Evolutionary conservation across 768 basidiomycete genomes (phyloP).

Genomic region (Phlegmacium glaucopus): DNA sequence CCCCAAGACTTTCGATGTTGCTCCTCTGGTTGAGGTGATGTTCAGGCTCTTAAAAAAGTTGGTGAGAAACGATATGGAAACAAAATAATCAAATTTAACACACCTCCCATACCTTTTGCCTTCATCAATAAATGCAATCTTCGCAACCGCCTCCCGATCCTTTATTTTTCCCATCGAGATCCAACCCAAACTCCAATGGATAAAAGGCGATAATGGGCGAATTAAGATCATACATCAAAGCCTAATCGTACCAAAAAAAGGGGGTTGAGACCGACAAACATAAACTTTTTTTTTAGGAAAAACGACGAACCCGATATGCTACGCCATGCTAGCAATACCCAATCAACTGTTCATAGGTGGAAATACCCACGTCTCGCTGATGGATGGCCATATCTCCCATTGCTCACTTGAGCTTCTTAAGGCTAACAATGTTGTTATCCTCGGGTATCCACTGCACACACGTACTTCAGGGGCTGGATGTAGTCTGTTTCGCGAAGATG

Average conservation of each 20-base stretch:
- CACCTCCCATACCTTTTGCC: slow-evolving; percentile 75
- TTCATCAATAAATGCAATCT: slow-evolving; percentile 97
- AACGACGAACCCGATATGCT: slow-evolving; percentile 72
- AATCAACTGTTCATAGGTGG: slow-evolving; percentile 98
- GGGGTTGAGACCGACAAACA: no score
- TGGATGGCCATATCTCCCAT: no score
- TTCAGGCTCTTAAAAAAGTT: slow-evolving; percentile 58
- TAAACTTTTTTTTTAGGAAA: no score
- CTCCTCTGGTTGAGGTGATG: slow-evolving; percentile 75
- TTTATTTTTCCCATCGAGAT: slow-evolving; percentile 96
- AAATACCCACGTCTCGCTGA: no score
- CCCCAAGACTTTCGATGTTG: slow-evolving; percentile 71
- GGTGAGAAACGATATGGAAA: not conserved
- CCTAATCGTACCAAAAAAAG: slow-evolving; percentile 39
- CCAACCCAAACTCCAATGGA: slow-evolving; percentile 84
- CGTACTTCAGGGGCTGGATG: no score
- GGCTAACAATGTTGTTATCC: no score
- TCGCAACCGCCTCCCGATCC: slow-evolving; percentile 99
- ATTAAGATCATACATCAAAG: slow-evolving; percentile 80
- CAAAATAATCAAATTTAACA: slow-evolving; percentile 22
- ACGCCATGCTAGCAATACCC: slow-evolving; percentile 82
- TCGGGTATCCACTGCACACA: no score
- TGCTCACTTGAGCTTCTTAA: no score
- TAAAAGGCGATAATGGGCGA: slow-evolving; percentile 96
- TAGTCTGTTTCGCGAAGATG: no score